phyloP scores from a whole-genome alignment of 768 basidiomycete genomes.

The Coprinellus micaceus region DNA sequence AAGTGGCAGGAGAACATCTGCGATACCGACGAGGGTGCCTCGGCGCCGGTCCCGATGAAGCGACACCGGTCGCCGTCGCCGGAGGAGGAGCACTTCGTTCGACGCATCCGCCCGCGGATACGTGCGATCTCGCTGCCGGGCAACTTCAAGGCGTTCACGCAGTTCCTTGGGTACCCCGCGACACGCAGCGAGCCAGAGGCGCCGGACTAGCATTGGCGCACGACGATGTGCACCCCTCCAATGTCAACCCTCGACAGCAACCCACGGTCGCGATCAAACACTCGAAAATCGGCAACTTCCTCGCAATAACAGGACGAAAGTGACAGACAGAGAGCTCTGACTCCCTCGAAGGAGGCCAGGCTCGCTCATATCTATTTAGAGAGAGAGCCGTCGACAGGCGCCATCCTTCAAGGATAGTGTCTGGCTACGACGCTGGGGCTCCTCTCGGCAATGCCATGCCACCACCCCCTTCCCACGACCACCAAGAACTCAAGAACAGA shows the following conservation, averaged over 20 bases:
- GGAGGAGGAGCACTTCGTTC: constrained; percentile 25
- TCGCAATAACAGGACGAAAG: too few relatives aligned
- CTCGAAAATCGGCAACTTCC: too few relatives aligned
- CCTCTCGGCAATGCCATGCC: background rate
- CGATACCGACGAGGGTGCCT: constrained; percentile 16
- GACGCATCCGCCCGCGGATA: constrained; percentile 26
- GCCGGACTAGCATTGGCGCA: constrained; percentile 1
- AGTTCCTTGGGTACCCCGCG: constrained; percentile 4
- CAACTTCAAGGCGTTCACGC: constrained; percentile 12
- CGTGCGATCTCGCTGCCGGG: constrained; percentile 15
- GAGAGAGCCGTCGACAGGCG: background rate
- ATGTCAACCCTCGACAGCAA: background rate
- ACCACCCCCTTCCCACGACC: background rate
- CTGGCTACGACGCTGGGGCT: background rate
- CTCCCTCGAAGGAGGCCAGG: background rate
- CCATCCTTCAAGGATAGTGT: too few relatives aligned
- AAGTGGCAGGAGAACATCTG: constrained; percentile 44
- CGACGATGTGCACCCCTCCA: background rate
- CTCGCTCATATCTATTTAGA: background rate
- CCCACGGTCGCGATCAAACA: background rate
- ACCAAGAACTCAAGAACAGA: background rate
- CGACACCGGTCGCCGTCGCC: constrained; percentile 37
- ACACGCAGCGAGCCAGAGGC: constrained; percentile 10
- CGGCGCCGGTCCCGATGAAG: constrained; percentile 26
- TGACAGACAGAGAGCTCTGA: too few relatives aligned